phyloP scores from a whole-genome alignment of 257 asterid species.

The Plantago ovata region DNA sequence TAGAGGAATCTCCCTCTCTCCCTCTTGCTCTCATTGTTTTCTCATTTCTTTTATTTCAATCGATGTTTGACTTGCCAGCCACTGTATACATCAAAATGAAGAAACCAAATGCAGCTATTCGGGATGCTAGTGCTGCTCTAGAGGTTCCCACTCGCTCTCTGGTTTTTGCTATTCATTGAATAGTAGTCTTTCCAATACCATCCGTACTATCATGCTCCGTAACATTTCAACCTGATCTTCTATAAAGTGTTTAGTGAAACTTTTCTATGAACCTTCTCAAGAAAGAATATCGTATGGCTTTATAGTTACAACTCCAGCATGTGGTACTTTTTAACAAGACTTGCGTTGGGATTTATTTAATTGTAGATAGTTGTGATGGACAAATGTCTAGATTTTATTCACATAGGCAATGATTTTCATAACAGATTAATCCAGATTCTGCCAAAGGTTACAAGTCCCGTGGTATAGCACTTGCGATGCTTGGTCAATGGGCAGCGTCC shows the following conservation, averaged over 20 bases:
- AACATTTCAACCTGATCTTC: background rate
- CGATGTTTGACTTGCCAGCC: constrained; percentile 44
- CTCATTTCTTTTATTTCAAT: constrained; percentile 2
- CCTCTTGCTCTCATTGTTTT: background rate
- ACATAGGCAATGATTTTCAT: constrained; percentile 9
- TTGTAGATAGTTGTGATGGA: too few relatives aligned
- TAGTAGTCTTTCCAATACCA: background rate
- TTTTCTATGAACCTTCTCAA: background rate
- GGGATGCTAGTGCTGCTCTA: constrained; percentile 93
- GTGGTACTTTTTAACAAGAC: background rate
- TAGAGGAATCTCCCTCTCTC: background rate
- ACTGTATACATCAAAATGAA: constrained; percentile 83
- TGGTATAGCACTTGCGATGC: constrained; percentile 88
- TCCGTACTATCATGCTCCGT: background rate
- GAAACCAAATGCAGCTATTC: constrained; percentile 95
- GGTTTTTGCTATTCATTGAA: background rate
- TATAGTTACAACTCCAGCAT: background rate
- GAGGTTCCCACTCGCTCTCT: constrained; percentile 45
- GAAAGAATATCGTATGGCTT: background rate
- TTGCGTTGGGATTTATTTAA: background rate
- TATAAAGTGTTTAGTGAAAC: background rate
- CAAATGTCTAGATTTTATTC: background rate
- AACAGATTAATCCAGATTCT: constrained; percentile 93
- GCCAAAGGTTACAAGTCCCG: constrained; percentile 98
- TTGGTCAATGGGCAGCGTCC: constrained; percentile 92